These are phyloP conservation scores for Corynespora cassiicola DNA, from an alignment of 2,329 filamentous ascomycete genomes.

Conservation along the genomic window DNA sequence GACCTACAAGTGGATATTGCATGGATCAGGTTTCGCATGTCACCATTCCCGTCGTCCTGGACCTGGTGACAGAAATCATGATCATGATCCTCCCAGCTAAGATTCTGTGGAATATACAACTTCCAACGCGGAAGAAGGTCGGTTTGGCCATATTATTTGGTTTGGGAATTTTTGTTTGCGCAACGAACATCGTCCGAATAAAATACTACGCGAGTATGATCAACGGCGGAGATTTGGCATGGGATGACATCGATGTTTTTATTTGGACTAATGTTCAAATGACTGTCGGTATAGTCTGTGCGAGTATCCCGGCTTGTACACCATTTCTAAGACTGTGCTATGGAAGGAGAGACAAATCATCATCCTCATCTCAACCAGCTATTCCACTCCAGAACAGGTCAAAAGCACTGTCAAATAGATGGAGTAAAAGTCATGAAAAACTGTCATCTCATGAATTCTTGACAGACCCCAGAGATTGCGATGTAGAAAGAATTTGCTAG, in stretches of 20 bases:
- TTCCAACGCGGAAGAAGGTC: slow-evolving; percentile 5
- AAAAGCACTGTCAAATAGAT: too few species aligned
- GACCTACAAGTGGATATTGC: slow-evolving; percentile 6
- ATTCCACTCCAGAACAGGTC: too few species aligned
- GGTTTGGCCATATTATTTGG: slow-evolving; percentile 4
- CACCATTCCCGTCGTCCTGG: slow-evolving; percentile 1
- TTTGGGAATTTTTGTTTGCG: slow-evolving; percentile 3
- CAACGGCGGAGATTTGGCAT: slow-evolving; percentile 4
- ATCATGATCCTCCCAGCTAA: slow-evolving; percentile 4
- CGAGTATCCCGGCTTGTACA: slow-evolving; percentile 4
- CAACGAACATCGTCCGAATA: slow-evolving; percentile 5
- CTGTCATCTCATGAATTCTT: too few species aligned
- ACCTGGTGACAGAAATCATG: slow-evolving; percentile 1
- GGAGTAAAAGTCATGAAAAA: too few species aligned
- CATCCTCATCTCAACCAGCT: too few species aligned
- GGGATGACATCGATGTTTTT: slow-evolving; percentile 5
- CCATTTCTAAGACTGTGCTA: slow-evolving; percentile 4
- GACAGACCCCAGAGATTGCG: too few species aligned
- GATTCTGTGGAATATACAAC: slow-evolving; percentile 3
- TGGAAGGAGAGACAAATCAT: too few species aligned
- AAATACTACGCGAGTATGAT: slow-evolving; percentile 1
- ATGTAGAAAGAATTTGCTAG: too few species aligned
- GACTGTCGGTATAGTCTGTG: slow-evolving; percentile 1
- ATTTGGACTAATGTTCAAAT: slow-evolving; percentile 6
- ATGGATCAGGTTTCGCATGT: slow-evolving; percentile 1